Percentiles rank a stretch among this genome's conserved stretches.
phyloP scores from a whole-genome alignment of 345 rosid species.

The Sisymbrium irio region DNA sequence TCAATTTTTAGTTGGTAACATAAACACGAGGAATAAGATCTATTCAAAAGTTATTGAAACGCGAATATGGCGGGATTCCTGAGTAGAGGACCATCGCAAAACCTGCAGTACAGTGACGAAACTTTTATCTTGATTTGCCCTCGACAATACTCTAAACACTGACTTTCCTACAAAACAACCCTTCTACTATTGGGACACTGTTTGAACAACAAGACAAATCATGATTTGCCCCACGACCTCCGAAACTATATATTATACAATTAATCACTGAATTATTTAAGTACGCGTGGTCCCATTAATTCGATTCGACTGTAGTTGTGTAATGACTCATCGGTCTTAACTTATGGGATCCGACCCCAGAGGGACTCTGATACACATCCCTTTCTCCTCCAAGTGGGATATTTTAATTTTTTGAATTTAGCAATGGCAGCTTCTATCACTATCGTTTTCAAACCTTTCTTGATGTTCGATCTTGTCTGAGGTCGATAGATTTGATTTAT shows the following conservation, averaged over 20 bases:
- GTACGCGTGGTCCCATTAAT: slow-evolving; percentile 19
- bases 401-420: slow-evolving; percentile 14
- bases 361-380: slow-evolving; percentile 12
- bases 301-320: slow-evolving; percentile 19
- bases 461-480: slow-evolving; percentile 20
- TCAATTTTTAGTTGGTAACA: background rate
- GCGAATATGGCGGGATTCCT: slow-evolving; percentile 30
- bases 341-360: background rate
- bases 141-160: slow-evolving; percentile 28
- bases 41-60: slow-evolving; percentile 19
- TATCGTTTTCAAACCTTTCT: slow-evolving; percentile 17
- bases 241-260: slow-evolving; percentile 10
- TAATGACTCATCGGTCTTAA: slow-evolving; percentile 17
- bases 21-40: background rate
- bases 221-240: slow-evolving; percentile 18
- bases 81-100: slow-evolving; percentile 13
- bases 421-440: slow-evolving; percentile 8
- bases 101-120: slow-evolving; percentile 24
- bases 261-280: background rate
- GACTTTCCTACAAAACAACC: slow-evolving; percentile 19
- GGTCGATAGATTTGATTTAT: slow-evolving; percentile 18
- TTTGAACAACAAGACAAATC: slow-evolving; percentile 12
- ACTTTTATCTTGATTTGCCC: slow-evolving; percentile 27
- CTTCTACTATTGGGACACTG: slow-evolving; percentile 25
- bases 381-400: slow-evolving; percentile 20